These are phyloP conservation scores for Penicillium manginii DNA, from an alignment of 495 filamentous ascomycete species.

Conservation along the genomic window DNA sequence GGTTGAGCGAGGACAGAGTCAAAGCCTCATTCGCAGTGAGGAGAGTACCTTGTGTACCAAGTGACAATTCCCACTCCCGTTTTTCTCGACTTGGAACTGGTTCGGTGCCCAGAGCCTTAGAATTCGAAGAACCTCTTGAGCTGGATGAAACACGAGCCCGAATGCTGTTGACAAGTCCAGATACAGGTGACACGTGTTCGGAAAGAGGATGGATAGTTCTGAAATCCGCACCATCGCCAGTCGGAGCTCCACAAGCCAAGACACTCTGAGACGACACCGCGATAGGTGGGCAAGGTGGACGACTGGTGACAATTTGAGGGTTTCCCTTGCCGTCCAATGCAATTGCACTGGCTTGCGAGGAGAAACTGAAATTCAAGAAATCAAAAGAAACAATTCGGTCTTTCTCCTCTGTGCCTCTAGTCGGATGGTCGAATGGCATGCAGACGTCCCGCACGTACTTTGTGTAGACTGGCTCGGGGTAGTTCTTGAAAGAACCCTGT, in stretches of 20 bases:
- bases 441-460: slow-evolving; percentile 53
- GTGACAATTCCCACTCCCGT: slow-evolving; percentile 42
- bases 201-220: slow-evolving; percentile 37
- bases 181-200: slow-evolving; percentile 33
- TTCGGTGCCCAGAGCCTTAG: slow-evolving; percentile 15
- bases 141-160: slow-evolving; percentile 29
- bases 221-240: slow-evolving; percentile 32
- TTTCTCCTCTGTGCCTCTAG: slow-evolving; percentile 51
- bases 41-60: slow-evolving; percentile 27
- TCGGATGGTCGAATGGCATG: slow-evolving; percentile 46
- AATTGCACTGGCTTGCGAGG: slow-evolving; percentile 66
- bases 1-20: slow-evolving; percentile 48
- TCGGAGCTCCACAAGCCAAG: slow-evolving; percentile 39
- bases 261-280: slow-evolving; percentile 48
- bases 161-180: slow-evolving; percentile 35
- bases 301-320: slow-evolving; percentile 64
- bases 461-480: slow-evolving; percentile 50
- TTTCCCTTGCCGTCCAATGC: slow-evolving; percentile 69
- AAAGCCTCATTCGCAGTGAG: slow-evolving; percentile 47
- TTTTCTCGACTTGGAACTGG: slow-evolving; percentile 49
- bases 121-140: slow-evolving; percentile 14
- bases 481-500: slow-evolving; percentile 43
- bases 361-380: slow-evolving; percentile 68
- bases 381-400: slow-evolving; percentile 84
- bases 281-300: slow-evolving; percentile 60